Percentiles rank a stretch among this genome's conserved stretches.
These are phyloP conservation scores for Saccharomycopsis sp. DNA, from an alignment of 805 yeast species.

Conservation along the genomic window DNA sequence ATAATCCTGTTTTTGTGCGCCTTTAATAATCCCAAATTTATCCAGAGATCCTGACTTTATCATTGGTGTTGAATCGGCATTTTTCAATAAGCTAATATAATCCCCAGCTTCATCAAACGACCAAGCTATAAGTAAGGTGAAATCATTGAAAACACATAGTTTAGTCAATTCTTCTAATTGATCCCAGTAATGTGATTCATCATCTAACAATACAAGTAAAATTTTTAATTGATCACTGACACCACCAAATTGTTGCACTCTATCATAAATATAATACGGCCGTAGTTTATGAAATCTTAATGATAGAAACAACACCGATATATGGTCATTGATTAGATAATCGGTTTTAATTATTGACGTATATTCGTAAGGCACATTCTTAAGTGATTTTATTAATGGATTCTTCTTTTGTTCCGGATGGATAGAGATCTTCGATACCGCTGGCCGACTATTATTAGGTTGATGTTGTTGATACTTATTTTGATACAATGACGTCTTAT, in stretches of 20 bases:
- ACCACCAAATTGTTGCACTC: conserved; percentile 34
- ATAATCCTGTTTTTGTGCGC: conserved; percentile 37
- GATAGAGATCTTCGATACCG: conserved; percentile 28
- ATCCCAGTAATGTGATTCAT: conserved; percentile 39
- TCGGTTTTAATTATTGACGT: conserved; percentile 47
- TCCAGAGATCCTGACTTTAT: conserved; percentile 20
- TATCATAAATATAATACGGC: conserved; percentile 64
- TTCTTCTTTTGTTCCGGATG: conserved; percentile 66
- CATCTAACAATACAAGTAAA: conserved; percentile 15
- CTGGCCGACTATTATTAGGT: conserved; percentile 23
- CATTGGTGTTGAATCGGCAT: conserved; percentile 11
- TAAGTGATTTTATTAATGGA: conserved; percentile 53
- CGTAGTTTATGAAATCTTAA: conserved; percentile 68
- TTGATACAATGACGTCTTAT: conserved; percentile 18
- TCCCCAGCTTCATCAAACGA: conserved; percentile 45
- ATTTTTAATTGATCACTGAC: conserved; percentile 4
- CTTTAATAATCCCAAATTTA: conserved; percentile 34
- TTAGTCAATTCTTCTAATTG: conserved; percentile 35
- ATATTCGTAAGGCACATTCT: conserved; percentile 47
- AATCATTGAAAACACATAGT: conserved; percentile 34
- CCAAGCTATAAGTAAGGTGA: conserved; percentile 36
- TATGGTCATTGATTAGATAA: conserved; percentile 51
- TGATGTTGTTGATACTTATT: conserved; percentile 14
- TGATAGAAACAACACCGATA: conserved; percentile 56
- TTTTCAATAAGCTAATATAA: conserved; percentile 15